phyloP scores from a whole-genome alignment of 495 filamentous ascomycete species.

The Bacidia rubella region DNA sequence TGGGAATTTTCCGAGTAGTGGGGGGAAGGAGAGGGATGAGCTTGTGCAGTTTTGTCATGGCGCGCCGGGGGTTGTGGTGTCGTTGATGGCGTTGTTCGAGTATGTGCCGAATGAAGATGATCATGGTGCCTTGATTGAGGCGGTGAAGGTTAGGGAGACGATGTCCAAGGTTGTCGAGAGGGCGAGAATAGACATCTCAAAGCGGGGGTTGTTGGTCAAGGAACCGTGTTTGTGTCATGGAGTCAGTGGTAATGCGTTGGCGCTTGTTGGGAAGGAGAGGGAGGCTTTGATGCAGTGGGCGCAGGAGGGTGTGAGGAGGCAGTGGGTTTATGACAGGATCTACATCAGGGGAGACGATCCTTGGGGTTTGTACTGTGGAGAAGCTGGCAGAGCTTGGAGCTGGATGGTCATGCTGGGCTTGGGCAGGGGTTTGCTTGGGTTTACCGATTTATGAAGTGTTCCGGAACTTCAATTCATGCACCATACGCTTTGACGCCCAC shows the following conservation, averaged over 20 bases:
- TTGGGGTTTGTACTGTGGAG: conserved; percentile 28
- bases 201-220: conserved; percentile 43
- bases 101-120: conserved; percentile 6
- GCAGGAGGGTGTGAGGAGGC: conserved; percentile 34
- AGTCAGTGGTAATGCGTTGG: conserved; percentile 46
- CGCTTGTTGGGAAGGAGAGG: conserved; percentile 19
- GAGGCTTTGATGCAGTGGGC: conserved; percentile 41
- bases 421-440: conserved; percentile 29
- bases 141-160: conserved; percentile 2
- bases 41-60: conserved; percentile 58
- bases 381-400: conserved; percentile 35
- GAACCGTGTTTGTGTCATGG: conserved; percentile 53
- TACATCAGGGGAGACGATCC: conserved; percentile 28
- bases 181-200: conserved; percentile 34
- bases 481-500: too few species aligned
- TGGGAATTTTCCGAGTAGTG: conserved; percentile 34
- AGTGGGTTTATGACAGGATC: conserved; percentile 32
- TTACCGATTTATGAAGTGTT: conserved; percentile 30
- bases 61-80: conserved; percentile 45
- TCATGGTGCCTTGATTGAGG: conserved; percentile 32
- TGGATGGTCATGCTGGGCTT: conserved; percentile 31
- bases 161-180: conserved; percentile 35
- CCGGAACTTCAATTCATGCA: too few species aligned
- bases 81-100: conserved; percentile 34
- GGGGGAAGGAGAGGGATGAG: conserved; percentile 19